Base-by-base conservation (phyloP, 2,329 filamentous ascomycete genomes). In the Fusarium mundagurra region DNA sequence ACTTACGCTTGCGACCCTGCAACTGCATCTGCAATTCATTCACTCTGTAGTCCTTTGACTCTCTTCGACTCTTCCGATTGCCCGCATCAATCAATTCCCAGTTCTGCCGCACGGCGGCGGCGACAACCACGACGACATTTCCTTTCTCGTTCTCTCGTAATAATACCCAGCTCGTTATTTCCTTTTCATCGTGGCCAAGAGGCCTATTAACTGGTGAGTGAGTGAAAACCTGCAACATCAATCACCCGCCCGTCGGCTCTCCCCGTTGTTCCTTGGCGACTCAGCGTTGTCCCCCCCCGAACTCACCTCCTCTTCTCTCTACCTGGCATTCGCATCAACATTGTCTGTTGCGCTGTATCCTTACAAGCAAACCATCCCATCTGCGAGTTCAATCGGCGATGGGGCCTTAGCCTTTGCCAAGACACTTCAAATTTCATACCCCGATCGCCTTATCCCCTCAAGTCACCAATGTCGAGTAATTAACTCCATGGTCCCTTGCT, bases 1-100 rank as follows among this genome's bases (percentile, higher is more conserved):
- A 76, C 77, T 75, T 75, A 74, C 76, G 78, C 77, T 76, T 75
- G 71, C 76, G 78, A 79, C 74, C 75, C 75, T 80, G 73, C 74
- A 73, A 75, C 64, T 57, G 55, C 74, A 75, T 75, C 65, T 54
- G 8, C 51, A 54, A 38, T 36, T 76, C 68, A 69, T 76, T 72
- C 63, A 67, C 66, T 71, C 75, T 67, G 69, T 71, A 72, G 54
- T 74, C 73, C 68, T 64, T 77, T 67, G 58, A 75, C 67, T 48
- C 71, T 63, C 74, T 59, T 71, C 39, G 17, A 44, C 34, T 74
- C 69, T 67, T 66, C 68, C 58, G 65, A 76, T 53, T 74, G 73
- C 63, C 69, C 60, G 54, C 66, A 44, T 61, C 71, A 59, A 66
- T 55, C 45, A 43, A 41, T 55, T 74, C 44, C 43, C 57, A 62